Evolutionary conservation across 2,329 filamentous ascomycete species (phyloP).

Genomic region (Talaromyces rugulosus): DNA sequence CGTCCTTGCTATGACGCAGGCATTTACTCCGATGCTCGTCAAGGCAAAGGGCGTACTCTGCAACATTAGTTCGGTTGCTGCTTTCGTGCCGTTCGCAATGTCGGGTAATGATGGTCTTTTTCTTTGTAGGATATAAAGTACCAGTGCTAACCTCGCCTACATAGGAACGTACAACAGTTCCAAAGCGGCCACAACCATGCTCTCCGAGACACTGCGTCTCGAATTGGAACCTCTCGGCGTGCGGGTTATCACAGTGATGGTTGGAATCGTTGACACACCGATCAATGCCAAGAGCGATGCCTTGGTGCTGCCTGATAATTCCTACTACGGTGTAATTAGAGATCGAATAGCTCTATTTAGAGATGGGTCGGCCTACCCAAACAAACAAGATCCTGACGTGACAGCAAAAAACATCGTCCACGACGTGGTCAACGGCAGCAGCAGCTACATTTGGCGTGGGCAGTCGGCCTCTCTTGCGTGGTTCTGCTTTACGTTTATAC

Average conservation of each 20-base stretch:
- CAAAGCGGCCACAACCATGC: background rate
- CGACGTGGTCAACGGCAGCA: background rate
- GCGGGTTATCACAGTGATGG: background rate
- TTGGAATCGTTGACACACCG: background rate
- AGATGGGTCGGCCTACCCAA: background rate
- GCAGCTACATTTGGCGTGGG: background rate
- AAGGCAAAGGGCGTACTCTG: slow-evolving; percentile 29
- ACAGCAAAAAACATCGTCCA: background rate
- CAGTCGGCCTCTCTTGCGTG: background rate
- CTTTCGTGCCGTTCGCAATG: slow-evolving; percentile 25
- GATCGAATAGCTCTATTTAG: background rate
- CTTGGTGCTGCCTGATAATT: background rate
- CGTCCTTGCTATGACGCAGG: slow-evolving; percentile 27
- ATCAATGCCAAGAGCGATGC: background rate
- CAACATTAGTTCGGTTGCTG: slow-evolving; percentile 35
- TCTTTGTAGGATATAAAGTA: background rate
- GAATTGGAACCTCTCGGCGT: background rate
- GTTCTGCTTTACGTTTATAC: background rate
- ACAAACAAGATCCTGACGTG: background rate
- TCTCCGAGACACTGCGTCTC: background rate
- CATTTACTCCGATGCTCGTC: slow-evolving; percentile 27
- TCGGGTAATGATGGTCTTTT: slow-evolving; percentile 8
- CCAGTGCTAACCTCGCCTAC: background rate
- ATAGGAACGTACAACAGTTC: background rate
- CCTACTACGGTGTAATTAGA: background rate